Conservation (phyloP, 2,329 filamentous ascomycete species). For the Thermothelomyces thermophilus region DNA sequence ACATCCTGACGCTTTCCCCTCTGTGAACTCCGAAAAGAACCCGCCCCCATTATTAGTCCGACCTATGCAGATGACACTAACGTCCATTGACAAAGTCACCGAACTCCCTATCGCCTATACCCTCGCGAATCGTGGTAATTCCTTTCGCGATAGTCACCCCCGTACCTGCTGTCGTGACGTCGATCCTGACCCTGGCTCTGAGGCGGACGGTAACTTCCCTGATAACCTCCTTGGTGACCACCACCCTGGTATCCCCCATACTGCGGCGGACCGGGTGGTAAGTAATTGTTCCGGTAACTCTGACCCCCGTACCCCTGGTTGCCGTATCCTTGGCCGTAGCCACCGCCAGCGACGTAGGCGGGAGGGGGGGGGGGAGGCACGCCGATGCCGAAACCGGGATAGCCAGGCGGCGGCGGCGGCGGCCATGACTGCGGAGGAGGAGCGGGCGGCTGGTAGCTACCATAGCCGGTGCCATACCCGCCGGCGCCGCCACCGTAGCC, state of each 20-base stretch:
- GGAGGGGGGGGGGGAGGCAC: slow-evolving; percentile 41
- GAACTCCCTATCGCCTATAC: slow-evolving; percentile 10
- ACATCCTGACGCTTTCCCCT: background rate
- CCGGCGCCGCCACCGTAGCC: slow-evolving; percentile 14
- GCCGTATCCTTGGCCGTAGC: slow-evolving; percentile 15
- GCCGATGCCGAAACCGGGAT: slow-evolving; percentile 37
- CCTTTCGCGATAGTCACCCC: slow-evolving; percentile 6
- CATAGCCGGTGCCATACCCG: slow-evolving; percentile 18
- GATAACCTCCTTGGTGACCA: slow-evolving; percentile 10
- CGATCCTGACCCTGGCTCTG: slow-evolving; percentile 17
- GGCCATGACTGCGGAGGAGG: slow-evolving; percentile 25
- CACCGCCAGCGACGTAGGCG: slow-evolving; percentile 21
- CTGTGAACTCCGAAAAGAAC: background rate
- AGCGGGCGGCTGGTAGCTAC: slow-evolving; percentile 22
- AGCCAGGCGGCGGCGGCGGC: slow-evolving; percentile 40
- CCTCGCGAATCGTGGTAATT: slow-evolving; percentile 19
- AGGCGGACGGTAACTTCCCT: slow-evolving; percentile 13
- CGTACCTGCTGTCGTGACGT: slow-evolving; percentile 16
- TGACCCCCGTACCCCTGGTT: slow-evolving; percentile 10
- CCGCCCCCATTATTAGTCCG: background rate
- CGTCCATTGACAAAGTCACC: background rate
- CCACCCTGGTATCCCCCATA: slow-evolving; percentile 12
- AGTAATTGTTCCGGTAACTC: slow-evolving; percentile 9
- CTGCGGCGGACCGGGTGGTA: slow-evolving; percentile 6
- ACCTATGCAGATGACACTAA: background rate